phyloP scores from a whole-genome alignment of 164 flowering plant species.

The Magnolia officinalis region DNA sequence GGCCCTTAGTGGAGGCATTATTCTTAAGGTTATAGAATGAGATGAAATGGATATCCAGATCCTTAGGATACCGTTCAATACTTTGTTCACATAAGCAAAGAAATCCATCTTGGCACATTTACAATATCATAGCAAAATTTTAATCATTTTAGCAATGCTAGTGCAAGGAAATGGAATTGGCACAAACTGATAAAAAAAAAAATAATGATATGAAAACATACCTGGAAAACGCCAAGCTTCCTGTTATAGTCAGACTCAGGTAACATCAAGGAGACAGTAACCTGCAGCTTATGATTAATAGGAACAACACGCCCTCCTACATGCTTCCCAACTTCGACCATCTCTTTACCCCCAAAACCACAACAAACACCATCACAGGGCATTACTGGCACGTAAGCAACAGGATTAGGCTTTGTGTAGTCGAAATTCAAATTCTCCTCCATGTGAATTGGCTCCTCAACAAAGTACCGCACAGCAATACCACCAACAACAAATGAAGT shows the following conservation, averaged over 20 bases:
- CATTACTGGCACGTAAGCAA: conserved; percentile 52
- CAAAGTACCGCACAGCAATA: conserved; percentile 46
- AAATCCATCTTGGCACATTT: neutral
- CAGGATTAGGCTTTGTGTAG: conserved; percentile 64
- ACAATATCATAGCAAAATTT: too few species aligned
- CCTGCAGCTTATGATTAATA: conserved; percentile 50
- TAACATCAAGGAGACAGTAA: conserved; percentile 47
- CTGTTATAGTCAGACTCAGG: conserved; percentile 72
- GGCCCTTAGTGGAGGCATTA: too few species aligned
- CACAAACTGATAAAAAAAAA: too few species aligned
- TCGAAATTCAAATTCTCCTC: conserved; percentile 67
- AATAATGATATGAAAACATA: conserved; percentile 10
- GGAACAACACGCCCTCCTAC: conserved; percentile 38
- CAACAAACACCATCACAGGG: conserved; percentile 28
- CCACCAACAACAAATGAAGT: conserved; percentile 53
- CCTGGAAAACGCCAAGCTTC: conserved; percentile 63
- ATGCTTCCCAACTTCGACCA: conserved; percentile 22
- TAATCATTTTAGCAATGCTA: neutral
- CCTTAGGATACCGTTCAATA: neutral
- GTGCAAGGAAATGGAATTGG: neutral
- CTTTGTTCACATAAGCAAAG: neutral
- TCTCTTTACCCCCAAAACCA: conserved; percentile 33
- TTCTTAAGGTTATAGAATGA: neutral
- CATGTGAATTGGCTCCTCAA: conserved; percentile 61
- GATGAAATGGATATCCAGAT: neutral